Conservation (phyloP, 2,329 filamentous ascomycete species). For the Cladosporium velox region DNA sequence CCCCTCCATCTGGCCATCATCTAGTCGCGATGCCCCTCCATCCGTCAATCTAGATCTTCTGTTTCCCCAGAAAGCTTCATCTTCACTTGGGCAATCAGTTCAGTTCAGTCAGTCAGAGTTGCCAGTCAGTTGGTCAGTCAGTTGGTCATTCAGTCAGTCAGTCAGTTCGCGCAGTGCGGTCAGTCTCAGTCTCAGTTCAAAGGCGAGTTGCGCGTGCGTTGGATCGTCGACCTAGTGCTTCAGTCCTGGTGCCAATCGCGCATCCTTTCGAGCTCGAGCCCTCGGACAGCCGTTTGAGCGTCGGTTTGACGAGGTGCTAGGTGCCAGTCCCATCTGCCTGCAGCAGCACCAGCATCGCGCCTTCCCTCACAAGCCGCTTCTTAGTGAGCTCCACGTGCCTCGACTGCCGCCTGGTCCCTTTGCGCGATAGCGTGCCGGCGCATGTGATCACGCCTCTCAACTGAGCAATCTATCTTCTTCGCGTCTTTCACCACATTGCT, state of each 20-base stretch:
- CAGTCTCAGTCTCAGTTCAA: neutral
- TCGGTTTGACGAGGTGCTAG: neutral
- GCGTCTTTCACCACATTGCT: conserved; percentile 4
- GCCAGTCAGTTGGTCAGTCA: neutral
- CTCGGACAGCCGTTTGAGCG: conserved; percentile 13
- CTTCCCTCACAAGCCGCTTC: conserved; percentile 15
- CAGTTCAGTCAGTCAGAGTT: neutral
- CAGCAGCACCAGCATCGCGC: conserved; percentile 6
- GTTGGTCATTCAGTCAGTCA: neutral
- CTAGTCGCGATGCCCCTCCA: conserved; percentile 2
- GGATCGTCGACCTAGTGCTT: conserved; percentile 5
- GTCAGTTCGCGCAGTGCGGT: neutral
- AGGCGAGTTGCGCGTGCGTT: conserved; percentile 9
- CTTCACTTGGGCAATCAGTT: neutral
- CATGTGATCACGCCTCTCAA: conserved; percentile 20
- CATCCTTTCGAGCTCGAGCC: conserved; percentile 12
- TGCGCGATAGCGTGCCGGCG: conserved; percentile 21
- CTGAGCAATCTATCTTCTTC: conserved; percentile 16
- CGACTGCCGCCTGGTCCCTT: conserved; percentile 15
- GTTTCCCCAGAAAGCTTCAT: conserved; percentile 4
- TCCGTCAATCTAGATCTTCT: conserved; percentile 11
- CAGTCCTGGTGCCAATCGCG: conserved; percentile 18
- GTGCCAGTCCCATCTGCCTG: neutral
- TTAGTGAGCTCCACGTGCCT: conserved; percentile 16
- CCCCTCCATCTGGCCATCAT: conserved; percentile 6